A percentile compares a stretch with the other conserved stretches of the same genome.
Evolutionary conservation across 2,329 filamentous ascomycete genomes (phyloP).

Genomic region (Allantophomopsis lycopodina): DNA sequence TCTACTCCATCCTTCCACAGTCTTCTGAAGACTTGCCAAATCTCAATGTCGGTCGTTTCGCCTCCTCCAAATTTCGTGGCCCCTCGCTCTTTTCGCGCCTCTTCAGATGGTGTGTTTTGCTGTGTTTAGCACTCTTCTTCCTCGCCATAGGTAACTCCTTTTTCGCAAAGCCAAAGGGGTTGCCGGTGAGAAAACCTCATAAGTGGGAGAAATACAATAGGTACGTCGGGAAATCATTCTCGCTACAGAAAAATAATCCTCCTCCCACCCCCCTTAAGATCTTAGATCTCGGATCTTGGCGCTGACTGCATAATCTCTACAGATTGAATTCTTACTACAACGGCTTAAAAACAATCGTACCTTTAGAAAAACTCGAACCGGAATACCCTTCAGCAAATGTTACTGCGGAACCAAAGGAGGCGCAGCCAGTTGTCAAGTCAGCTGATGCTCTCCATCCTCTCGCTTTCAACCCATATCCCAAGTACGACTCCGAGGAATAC

Average conservation of each 20-base stretch:
- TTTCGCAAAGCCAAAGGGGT: no score
- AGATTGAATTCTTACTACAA: constrained; percentile 75
- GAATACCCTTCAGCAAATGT: constrained; percentile 49
- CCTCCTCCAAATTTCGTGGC: background rate
- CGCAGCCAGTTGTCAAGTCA: constrained; percentile 7
- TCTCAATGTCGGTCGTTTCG: background rate
- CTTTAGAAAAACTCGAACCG: constrained; percentile 46
- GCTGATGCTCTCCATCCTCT: constrained; percentile 27
- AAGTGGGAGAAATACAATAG: constrained; percentile 27
- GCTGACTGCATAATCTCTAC: constrained; percentile 6
- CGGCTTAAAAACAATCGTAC: constrained; percentile 59
- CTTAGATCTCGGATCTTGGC: no score
- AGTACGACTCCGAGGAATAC: constrained; percentile 44
- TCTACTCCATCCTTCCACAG: constrained; percentile 1
- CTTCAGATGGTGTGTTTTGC: background rate
- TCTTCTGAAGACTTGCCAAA: background rate
- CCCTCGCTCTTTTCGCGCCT: background rate
- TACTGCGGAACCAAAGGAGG: constrained; percentile 6
- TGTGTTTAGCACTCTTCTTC: background rate
- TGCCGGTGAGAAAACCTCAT: constrained; percentile 5
- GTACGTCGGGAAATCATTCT: constrained; percentile 19
- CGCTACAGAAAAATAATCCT: no score
- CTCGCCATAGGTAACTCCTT: background rate
- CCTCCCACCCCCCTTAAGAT: no score
- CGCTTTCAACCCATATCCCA: constrained; percentile 56